Base-by-base conservation (phyloP, 176 grass and related monocot species). In the Canna indica region DNA sequence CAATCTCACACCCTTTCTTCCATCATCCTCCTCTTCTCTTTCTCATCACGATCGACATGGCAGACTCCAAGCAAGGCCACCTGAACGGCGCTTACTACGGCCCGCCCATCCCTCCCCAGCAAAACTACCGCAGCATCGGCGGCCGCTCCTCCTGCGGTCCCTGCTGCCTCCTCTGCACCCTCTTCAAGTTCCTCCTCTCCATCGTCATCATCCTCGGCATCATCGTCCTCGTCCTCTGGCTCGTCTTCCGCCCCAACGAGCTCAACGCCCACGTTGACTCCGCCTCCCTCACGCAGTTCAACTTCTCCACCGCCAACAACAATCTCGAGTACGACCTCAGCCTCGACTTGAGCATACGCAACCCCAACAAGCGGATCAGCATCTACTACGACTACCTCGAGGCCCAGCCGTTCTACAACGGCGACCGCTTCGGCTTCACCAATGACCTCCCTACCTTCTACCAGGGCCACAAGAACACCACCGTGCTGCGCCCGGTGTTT, bases 401-500 rank as follows among this genome's bases (percentile, higher is more conserved):
- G 25, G 26, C 64, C 7, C 64, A 6, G 18, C 64, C 64, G 1
- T 57, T 20, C 48, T 77, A 69, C 63, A 64, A 69, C 36, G 64
- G 24, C 34, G 2, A 59, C 7, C 75, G 48, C 24, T 69, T 77
- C 34, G 46, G 14, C 34, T 77, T 24, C 64, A 3, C 5, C 16
- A n/a, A n/a, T n/a, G 24, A 1, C 7, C 64, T 77, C 14, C 47
- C 34, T 6, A 13, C 64, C 2, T 69, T 77, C 64, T 69, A 59
- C 34, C 75, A 77, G 34, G 64, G 75, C 33, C 75, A 72, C 33
- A 96, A 91, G 79, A 85, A 81, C 58, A 87, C 87, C 11, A 35
- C 28, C 62, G 58, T 11, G 11, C 35, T 91, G 75, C 44, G 66
- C 3, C 66, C 86, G 13, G 4, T 1, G 74, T 83, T 89, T 29